Evolutionary conservation across 495 filamentous ascomycete species (phyloP).

Genomic region (Choiromyces venosus): DNA sequence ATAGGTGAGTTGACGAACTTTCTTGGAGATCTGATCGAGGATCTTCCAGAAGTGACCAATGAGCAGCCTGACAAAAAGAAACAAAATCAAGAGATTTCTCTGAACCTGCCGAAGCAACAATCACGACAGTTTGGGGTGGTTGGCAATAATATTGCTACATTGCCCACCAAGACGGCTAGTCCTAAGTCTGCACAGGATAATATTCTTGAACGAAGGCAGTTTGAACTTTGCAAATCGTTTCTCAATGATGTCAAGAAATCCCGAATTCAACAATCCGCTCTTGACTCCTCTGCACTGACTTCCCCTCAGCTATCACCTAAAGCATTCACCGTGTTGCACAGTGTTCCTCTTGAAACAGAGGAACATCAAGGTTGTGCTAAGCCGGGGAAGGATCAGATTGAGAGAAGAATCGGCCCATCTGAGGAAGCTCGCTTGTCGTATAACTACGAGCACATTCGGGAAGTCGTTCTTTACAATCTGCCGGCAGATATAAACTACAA

Average conservation of each 20-base stretch:
- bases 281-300: not conserved
- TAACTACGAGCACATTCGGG: slow-evolving; percentile 30
- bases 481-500: slow-evolving; percentile 28
- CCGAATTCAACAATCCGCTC: not conserved
- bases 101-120: not conserved
- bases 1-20: not conserved
- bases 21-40: not conserved
- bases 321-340: not conserved
- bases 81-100: not conserved
- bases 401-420: not conserved
- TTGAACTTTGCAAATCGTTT: not conserved
- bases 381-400: not conserved
- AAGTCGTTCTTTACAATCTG: slow-evolving; percentile 22
- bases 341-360: not conserved
- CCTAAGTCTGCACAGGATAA: not conserved
- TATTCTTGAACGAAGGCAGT: not conserved
- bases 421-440: slow-evolving; percentile 1
- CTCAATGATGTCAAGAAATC: not conserved
- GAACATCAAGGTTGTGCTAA: not conserved
- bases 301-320: not conserved
- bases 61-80: not conserved
- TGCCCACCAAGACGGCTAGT: not conserved
- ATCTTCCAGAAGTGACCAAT: not conserved
- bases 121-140: not conserved
- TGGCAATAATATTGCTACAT: not conserved